These are phyloP conservation scores for Phytophthora cactorum DNA, from an alignment of 352 stramenopile genomes.

Conservation along the genomic window DNA sequence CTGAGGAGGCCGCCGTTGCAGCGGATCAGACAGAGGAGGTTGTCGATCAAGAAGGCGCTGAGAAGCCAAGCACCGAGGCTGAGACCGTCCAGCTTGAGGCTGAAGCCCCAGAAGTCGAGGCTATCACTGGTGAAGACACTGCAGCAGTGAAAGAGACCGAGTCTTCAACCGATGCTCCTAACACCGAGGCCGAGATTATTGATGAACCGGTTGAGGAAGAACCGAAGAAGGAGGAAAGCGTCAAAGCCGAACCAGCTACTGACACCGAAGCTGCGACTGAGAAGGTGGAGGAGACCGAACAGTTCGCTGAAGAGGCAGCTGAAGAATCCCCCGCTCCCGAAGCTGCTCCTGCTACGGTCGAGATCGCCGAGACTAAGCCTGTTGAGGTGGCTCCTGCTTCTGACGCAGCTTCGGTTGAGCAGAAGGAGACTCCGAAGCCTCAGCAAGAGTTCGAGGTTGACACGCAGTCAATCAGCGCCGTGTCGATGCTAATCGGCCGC, in stretches of 20 bases:
- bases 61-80: neutral
- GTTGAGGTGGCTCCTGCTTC: no score
- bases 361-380: neutral
- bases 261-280: constrained; percentile 2
- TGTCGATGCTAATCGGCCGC: constrained; percentile 38
- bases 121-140: neutral
- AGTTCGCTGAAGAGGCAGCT: neutral
- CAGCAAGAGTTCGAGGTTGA: constrained; percentile 30
- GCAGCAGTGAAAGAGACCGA: neutral
- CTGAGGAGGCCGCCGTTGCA: neutral
- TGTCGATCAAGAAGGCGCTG: neutral
- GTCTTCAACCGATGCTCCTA: neutral
- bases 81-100: neutral
- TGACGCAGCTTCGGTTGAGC: no score
- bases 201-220: neutral
- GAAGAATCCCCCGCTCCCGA: neutral
- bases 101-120: neutral
- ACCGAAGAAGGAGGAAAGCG: neutral
- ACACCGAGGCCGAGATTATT: neutral
- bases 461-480: constrained; percentile 32
- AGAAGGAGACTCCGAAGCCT: neutral
- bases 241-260: constrained; percentile 1
- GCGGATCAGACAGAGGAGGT: neutral
- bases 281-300: neutral
- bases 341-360: no score